These are phyloP conservation scores for Acacia pycnantha DNA, from an alignment of 331 rosid genomes.

Conservation along the genomic window DNA sequence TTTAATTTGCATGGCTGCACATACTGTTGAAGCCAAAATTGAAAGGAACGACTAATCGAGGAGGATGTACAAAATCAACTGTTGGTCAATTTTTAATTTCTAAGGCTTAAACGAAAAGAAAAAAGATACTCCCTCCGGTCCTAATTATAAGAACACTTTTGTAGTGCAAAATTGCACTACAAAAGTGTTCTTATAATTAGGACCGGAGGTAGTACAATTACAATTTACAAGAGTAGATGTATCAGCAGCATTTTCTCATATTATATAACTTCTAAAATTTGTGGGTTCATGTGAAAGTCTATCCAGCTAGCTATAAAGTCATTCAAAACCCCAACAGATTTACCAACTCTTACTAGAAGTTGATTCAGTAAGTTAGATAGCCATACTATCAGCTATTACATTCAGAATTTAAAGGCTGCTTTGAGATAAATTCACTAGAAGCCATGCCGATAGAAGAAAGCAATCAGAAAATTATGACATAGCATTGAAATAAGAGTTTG, in stretches of 20 bases:
- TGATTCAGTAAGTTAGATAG: background rate
- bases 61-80: background rate
- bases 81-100: background rate
- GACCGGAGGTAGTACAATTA: too few relatives aligned
- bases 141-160: too few relatives aligned
- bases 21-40: background rate
- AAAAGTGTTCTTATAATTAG: too few relatives aligned
- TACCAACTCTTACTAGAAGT: background rate
- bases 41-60: background rate
- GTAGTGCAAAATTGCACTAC: too few relatives aligned
- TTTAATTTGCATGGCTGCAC: background rate
- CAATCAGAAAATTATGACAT: background rate
- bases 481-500: background rate
- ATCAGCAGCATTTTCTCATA: background rate
- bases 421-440: background rate
- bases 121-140: too few relatives aligned
- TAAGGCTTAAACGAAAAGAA: background rate
- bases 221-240: background rate
- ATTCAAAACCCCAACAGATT: too few relatives aligned
- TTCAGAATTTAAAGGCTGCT: background rate
- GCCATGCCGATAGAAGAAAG: background rate
- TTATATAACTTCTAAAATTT: background rate
- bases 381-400: background rate
- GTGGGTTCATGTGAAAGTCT: background rate
- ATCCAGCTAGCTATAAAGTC: background rate